Conservation (phyloP, 2,329 filamentous ascomycete species). For the Chaetothyriales sp. region DNA sequence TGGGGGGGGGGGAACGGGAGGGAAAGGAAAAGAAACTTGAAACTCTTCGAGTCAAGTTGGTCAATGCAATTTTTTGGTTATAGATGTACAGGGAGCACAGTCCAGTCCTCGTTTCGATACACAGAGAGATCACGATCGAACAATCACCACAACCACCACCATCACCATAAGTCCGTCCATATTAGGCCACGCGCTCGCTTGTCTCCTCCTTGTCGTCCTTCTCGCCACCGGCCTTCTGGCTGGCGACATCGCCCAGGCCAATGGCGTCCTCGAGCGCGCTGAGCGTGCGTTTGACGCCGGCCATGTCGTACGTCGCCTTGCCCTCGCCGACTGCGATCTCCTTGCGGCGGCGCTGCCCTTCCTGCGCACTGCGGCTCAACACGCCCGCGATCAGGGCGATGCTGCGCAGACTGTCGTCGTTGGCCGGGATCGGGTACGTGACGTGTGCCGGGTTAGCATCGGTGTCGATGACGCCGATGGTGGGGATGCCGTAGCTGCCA, state of each 20-base stretch:
- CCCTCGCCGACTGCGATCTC: constrained; percentile 45
- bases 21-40: too few species aligned
- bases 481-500: constrained; percentile 71
- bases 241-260: background rate
- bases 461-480: constrained; percentile 88
- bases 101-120: too few species aligned
- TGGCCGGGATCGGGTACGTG: constrained; percentile 90
- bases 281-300: constrained; percentile 9
- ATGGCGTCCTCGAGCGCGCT: background rate
- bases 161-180: background rate
- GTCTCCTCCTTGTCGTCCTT: background rate
- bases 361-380: constrained; percentile 67
- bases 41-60: too few species aligned
- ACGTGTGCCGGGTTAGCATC: constrained; percentile 85
- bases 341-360: constrained; percentile 54
- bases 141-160: background rate
- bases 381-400: constrained; percentile 71
- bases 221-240: background rate
- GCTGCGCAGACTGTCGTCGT: constrained; percentile 85
- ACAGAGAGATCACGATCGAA: background rate
- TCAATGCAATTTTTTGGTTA: too few species aligned
- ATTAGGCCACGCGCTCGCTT: background rate
- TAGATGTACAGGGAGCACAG: too few species aligned
- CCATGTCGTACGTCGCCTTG: constrained; percentile 40
- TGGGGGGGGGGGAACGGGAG: too few species aligned